phyloP scores from a whole-genome alignment of 768 basidiomycete genomes.

The Tylopilus sp. region DNA sequence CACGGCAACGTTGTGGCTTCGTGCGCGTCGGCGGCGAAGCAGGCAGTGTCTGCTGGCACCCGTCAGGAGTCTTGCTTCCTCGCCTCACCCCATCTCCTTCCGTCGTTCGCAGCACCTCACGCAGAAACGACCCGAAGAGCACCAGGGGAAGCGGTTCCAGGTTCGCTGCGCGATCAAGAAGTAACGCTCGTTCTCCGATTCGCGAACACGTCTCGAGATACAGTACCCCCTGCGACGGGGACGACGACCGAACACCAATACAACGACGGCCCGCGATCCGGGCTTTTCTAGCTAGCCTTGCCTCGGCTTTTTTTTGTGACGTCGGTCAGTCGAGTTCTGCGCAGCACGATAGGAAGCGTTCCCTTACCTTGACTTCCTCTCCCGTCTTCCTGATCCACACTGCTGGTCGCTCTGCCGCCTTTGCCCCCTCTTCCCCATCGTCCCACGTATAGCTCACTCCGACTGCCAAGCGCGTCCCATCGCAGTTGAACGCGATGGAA shows the following conservation, averaged over 20 bases:
- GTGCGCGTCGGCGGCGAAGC: too few relatives aligned
- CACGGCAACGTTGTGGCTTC: too few relatives aligned
- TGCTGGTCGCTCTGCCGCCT: constrained; percentile 58
- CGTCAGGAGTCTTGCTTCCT: background rate
- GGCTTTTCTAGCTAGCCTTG: constrained; percentile 14
- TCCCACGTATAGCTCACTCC: constrained; percentile 90
- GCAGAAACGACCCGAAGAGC: too few relatives aligned
- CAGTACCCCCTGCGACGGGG: background rate
- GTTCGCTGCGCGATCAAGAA: background rate
- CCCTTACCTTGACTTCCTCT: constrained; percentile 71
- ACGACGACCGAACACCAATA: background rate
- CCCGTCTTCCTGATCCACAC: constrained; percentile 63
- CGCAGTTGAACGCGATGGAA: constrained; percentile 76
- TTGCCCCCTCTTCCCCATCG: constrained; percentile 71
- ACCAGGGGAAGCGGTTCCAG: background rate
- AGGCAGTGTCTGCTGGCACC: too few relatives aligned
- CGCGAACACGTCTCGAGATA: background rate
- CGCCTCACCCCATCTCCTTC: background rate
- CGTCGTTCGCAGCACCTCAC: background rate
- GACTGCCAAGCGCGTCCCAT: constrained; percentile 80
- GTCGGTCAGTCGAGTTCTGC: background rate
- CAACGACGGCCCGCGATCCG: background rate
- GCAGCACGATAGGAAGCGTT: background rate
- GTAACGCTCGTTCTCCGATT: background rate
- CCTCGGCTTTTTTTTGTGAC: constrained; percentile 18